A percentile compares a stretch with the other conserved stretches of the same genome.
Conservation (phyloP, 202 grass and related monocot species). For the Schoenoplectus tabernaemontani region DNA sequence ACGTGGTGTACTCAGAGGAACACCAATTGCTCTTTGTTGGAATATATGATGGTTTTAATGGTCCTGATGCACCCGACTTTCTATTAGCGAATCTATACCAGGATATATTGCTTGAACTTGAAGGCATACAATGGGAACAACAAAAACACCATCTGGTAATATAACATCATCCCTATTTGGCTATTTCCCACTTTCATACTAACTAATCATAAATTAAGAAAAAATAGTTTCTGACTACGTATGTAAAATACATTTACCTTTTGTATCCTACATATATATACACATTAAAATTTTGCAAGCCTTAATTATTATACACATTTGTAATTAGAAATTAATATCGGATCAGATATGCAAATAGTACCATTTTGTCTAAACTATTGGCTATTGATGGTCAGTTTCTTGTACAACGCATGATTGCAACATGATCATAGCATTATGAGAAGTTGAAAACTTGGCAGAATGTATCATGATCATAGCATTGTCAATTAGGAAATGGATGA, state of each 20-base stretch:
- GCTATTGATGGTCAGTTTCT: background rate
- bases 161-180: background rate
- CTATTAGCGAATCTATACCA: slow-evolving; percentile 57
- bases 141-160: slow-evolving; percentile 8
- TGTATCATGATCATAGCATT: background rate
- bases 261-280: background rate
- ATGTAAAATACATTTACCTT: background rate
- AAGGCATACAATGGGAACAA: slow-evolving; percentile 27
- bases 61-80: slow-evolving; percentile 83
- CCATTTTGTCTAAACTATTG: background rate
- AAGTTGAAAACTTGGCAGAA: background rate
- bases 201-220: background rate
- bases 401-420: too few species aligned
- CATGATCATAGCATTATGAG: too few species aligned
- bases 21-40: slow-evolving; percentile 74
- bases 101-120: slow-evolving; percentile 49
- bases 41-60: slow-evolving; percentile 97
- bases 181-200: background rate
- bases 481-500: background rate
- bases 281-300: background rate
- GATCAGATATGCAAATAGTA: background rate
- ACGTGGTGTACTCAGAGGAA: slow-evolving; percentile 66
- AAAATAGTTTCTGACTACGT: background rate
- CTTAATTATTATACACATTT: background rate
- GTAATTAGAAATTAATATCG: background rate